Conservation (phyloP, 78 protist species). For the Paulinella micropora region DNA sequence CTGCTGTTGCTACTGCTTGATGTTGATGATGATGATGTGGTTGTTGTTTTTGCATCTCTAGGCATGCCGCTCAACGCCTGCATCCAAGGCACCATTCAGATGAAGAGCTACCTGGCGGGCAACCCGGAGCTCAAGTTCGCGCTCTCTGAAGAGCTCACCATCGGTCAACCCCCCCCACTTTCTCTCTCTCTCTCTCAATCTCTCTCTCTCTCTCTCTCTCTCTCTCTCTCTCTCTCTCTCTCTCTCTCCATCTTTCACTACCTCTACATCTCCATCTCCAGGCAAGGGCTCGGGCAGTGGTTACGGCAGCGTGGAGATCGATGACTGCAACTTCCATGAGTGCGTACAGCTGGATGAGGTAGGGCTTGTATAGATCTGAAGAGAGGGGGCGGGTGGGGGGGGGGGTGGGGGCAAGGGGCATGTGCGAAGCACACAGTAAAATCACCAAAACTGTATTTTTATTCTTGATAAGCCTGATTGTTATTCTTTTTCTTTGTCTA, state of each 20-base stretch:
- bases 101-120: slow-evolving; percentile 59
- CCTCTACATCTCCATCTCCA: neutral
- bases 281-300: neutral
- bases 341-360: neutral
- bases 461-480: too few species aligned
- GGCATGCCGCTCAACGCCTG: slow-evolving; percentile 13
- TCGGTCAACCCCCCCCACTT: slow-evolving; percentile 17
- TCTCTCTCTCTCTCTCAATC: too few species aligned
- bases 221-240: too few species aligned
- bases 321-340: slow-evolving; percentile 51
- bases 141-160: slow-evolving; percentile 49
- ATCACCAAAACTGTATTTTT: too few species aligned
- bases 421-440: too few species aligned
- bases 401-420: neutral
- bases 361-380: neutral
- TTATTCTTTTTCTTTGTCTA: too few species aligned
- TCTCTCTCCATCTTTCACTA: too few species aligned
- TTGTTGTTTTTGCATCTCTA: neutral
- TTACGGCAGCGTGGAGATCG: slow-evolving; percentile 23
- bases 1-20: neutral
- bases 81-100: slow-evolving; percentile 63
- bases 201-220: too few species aligned
- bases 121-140: slow-evolving; percentile 59
- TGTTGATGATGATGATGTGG: neutral
- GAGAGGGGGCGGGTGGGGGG: neutral